Conservation (phyloP, 768 basidiomycete genomes). For the Boletus patriciae region DNA sequence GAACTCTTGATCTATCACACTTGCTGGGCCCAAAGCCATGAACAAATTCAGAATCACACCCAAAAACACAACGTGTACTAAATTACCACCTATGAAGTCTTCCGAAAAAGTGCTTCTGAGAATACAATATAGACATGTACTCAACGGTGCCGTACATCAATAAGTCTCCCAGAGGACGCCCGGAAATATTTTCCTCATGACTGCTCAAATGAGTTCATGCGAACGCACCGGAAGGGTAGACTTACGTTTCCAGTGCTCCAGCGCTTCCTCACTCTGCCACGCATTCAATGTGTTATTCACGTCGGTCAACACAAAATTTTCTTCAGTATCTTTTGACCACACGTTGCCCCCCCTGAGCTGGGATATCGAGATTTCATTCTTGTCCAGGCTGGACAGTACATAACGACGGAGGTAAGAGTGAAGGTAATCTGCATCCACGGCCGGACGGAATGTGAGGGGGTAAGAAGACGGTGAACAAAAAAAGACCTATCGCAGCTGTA, state of each 20-base stretch:
- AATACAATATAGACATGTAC: background rate
- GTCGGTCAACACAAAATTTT: constrained; percentile 62
- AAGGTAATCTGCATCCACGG: constrained; percentile 59
- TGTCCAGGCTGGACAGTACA: constrained; percentile 51
- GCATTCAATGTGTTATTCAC: constrained; percentile 57
- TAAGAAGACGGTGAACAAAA: constrained; percentile 67
- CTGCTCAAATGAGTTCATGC: constrained; percentile 35
- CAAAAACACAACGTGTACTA: too few relatives aligned
- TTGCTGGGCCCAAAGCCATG: too few relatives aligned
- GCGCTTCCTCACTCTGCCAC: constrained; percentile 63
- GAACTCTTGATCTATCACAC: too few relatives aligned
- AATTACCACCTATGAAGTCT: background rate
- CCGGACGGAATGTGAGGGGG: constrained; percentile 59
- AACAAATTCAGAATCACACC: too few relatives aligned
- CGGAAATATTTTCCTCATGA: constrained; percentile 78
- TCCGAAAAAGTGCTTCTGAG: background rate
- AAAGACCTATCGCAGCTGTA: constrained; percentile 55
- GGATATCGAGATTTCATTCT: constrained; percentile 54
- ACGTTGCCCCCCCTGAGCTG: constrained; percentile 33
- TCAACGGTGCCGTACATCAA: constrained; percentile 32
- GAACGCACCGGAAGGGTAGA: constrained; percentile 11
- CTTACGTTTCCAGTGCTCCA: constrained; percentile 77
- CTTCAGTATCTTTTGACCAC: constrained; percentile 33
- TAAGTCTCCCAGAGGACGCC: constrained; percentile 78
- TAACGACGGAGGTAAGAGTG: constrained; percentile 65